Conservation (phyloP, 2,329 filamentous ascomycete genomes). For the Calonectria ilicicola region DNA sequence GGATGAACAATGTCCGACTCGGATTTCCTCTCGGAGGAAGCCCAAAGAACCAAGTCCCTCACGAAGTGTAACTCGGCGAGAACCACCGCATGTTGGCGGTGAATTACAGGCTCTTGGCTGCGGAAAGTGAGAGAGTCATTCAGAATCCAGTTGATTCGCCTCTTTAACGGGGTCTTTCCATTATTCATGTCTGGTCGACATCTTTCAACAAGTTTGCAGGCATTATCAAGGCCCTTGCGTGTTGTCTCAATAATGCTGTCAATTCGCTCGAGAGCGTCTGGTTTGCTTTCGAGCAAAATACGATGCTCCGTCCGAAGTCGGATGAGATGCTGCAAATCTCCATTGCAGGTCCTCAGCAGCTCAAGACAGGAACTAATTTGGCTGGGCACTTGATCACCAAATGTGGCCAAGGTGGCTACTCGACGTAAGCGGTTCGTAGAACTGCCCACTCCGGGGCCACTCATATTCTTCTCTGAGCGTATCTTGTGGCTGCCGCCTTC, state of each 20-base stretch:
- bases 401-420: not conserved
- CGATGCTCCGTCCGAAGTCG: constrained; percentile 3
- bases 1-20: not conserved
- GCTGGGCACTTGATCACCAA: constrained; percentile 9
- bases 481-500: not conserved
- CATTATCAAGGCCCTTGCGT: not conserved
- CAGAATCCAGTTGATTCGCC: constrained; percentile 4
- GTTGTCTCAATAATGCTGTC: constrained; percentile 11
- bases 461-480: not conserved
- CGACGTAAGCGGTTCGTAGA: not conserved
- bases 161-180: not conserved
- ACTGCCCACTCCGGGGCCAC: not conserved
- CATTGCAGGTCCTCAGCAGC: constrained; percentile 9
- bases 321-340: constrained; percentile 17
- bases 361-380: constrained; percentile 4
- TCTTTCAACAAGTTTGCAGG: constrained; percentile 7
- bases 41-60: not conserved
- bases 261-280: not conserved
- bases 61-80: constrained; percentile 9
- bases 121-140: constrained; percentile 6
- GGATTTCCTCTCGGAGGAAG: not conserved
- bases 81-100: constrained; percentile 7
- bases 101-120: not conserved
- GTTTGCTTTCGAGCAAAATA: not conserved
- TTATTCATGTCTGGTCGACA: not conserved